These are phyloP conservation scores for Sarocladiaceae sp. DNA, from an alignment of 2,329 filamentous ascomycete species.

Conservation along the genomic window DNA sequence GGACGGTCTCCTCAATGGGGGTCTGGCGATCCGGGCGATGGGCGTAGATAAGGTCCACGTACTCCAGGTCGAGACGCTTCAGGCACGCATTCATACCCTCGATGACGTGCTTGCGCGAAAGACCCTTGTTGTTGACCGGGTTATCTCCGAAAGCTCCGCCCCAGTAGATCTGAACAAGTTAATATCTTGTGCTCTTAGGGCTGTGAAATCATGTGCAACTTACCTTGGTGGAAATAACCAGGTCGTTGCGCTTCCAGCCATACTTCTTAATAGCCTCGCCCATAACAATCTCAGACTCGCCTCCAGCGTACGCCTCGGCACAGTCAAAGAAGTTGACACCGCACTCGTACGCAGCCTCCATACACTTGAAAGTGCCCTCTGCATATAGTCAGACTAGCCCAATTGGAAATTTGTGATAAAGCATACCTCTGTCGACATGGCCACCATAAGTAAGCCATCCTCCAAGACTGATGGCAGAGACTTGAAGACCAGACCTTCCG, in stretches of 20 bases:
- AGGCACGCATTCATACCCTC: constrained; percentile 60
- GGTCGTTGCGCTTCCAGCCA: constrained; percentile 57
- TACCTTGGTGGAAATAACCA: constrained; percentile 59
- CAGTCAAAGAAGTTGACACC: constrained; percentile 63
- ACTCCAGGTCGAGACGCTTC: constrained; percentile 51
- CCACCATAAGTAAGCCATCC: constrained; percentile 74
- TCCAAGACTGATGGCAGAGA: constrained; percentile 68
- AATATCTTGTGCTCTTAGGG: neutral
- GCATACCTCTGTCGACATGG: constrained; percentile 61
- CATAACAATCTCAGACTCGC: constrained; percentile 61
- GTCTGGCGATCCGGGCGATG: constrained; percentile 65
- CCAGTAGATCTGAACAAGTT: constrained; percentile 53
- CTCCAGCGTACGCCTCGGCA: constrained; percentile 53
- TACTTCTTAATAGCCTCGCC: constrained; percentile 56
- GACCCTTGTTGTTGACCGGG: constrained; percentile 61
- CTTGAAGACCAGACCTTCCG: constrained; percentile 67
- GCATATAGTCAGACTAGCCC: neutral
- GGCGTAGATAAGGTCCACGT: constrained; percentile 66
- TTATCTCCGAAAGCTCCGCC: constrained; percentile 56
- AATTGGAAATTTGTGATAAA: neutral
- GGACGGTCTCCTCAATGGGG: constrained; percentile 67
- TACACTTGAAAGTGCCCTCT: constrained; percentile 50
- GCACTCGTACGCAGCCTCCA: constrained; percentile 56
- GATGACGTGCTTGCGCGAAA: constrained; percentile 66
- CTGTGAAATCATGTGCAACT: constrained; percentile 2